Evolutionary conservation across 2,329 filamentous ascomycete species (phyloP), one percentile per base, ranked within the genome.

Genomic region (Beauveria australis): DNA sequence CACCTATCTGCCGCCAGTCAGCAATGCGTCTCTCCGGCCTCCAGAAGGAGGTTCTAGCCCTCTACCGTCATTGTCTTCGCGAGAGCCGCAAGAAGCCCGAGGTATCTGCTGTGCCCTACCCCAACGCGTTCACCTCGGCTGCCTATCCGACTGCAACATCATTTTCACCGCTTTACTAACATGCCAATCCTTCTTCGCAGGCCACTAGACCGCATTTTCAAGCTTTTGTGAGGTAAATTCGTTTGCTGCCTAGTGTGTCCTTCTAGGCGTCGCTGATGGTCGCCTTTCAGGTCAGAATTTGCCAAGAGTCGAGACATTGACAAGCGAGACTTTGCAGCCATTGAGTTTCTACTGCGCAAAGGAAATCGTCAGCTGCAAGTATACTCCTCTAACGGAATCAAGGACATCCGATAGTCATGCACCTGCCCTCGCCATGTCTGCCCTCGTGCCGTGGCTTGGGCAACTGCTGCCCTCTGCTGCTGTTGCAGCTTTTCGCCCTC

Each of bases 11-110:
- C 18, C 19, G 24, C 49, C 49, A 47, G 40, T 59, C 49, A 60
- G 63, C 49, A 53, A 71, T 69, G 67, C 67, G 85, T 67, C 78
- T 92, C 28, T 96, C 92, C 8, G 94, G 94, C 41, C 79, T 97
- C n/a, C 93, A 97, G 72, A 88, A 84, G 68, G 91, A 96, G 69
- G 93, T 97, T 3, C 74, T 97, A 56, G 81, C 86, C 40, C 83
- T 99, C 16, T 99, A 97, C 73, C 86, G 93, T 62, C 84, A 86
- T 70, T 97, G 93, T 69, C 78, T 99, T 28, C 85, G 92, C 62
- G 90, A 89, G 69, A 86, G 88, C 62, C 84, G 88, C 63, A 87
- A 86, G 69, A 97, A 99, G 73, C 91, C 92, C 54, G 71, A 76
- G 67, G 91, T 93, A 73, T 64, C 68, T 63, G 24, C 57, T 30